Conservation (phyloP, 1,284 basidiomycete species). For the Moniliella sp. region DNA sequence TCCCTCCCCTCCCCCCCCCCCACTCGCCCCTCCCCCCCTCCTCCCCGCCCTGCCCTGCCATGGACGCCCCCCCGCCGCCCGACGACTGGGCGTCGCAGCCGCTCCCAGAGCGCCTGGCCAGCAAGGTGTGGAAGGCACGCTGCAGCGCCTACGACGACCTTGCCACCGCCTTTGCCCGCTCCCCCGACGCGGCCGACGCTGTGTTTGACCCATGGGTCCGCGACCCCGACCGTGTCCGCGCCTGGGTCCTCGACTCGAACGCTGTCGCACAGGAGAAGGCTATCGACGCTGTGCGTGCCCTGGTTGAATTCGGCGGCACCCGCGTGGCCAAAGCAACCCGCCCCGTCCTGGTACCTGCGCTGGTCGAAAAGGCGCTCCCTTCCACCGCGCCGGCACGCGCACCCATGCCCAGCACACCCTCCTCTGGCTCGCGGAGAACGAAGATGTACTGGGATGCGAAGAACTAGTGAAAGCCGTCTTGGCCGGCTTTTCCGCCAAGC, state of each 20-base stretch:
- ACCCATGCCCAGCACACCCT: conserved; percentile 65
- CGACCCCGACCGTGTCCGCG: conserved; percentile 42
- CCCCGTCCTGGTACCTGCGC: conserved; percentile 57
- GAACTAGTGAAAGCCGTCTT: conserved; percentile 67
- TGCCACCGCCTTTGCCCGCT: conserved; percentile 27
- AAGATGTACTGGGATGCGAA: conserved; percentile 52
- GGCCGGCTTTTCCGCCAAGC: conserved; percentile 68
- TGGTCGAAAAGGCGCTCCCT: conserved; percentile 89
- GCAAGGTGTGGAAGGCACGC: conserved; percentile 94
- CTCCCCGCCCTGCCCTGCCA: no score
- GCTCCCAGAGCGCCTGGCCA: no score
- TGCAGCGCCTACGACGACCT: conserved; percentile 76
- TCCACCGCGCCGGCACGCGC: conserved; percentile 71
- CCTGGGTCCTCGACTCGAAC: conserved; percentile 49
- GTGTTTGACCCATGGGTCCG: conserved; percentile 66
- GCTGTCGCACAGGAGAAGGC: conserved; percentile 93
- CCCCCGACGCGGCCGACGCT: conserved; percentile 75
- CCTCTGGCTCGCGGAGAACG: conserved; percentile 76
- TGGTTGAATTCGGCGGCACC: conserved; percentile 79
- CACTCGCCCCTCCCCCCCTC: no score
- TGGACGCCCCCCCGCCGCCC: no score
- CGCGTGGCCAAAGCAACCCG: conserved; percentile 49
- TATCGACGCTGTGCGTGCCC: conserved; percentile 52
- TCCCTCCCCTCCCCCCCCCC: no score
- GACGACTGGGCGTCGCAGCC: no score